These are phyloP conservation scores for Hypoxylon intermedium DNA, from an alignment of 495 filamentous ascomycete species.

Conservation along the genomic window DNA sequence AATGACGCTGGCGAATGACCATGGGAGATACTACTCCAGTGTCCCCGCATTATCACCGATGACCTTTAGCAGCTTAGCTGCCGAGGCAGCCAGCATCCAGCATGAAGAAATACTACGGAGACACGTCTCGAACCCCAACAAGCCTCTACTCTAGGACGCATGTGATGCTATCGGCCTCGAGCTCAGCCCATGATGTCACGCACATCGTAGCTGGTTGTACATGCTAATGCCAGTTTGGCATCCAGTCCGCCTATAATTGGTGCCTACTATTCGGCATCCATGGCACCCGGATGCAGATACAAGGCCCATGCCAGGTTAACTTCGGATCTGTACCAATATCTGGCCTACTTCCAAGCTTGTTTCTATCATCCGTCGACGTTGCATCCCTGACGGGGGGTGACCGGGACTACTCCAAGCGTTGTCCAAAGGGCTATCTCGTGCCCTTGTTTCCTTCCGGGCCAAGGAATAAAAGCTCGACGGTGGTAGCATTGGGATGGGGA, in stretches of 20 bases:
- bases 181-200: slow-evolving; percentile 37
- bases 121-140: slow-evolving; percentile 8
- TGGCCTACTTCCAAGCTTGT: slow-evolving; percentile 16
- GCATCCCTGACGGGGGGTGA: slow-evolving; percentile 21
- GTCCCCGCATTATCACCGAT: slow-evolving; percentile 15
- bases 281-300: slow-evolving; percentile 23
- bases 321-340: slow-evolving; percentile 10
- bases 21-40: slow-evolving; percentile 13
- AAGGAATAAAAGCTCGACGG: slow-evolving; percentile 16
- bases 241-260: slow-evolving; percentile 5
- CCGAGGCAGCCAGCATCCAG: too few relatives aligned
- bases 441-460: slow-evolving; percentile 5
- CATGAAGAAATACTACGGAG: neutral
- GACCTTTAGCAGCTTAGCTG: slow-evolving; percentile 8
- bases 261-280: slow-evolving; percentile 15
- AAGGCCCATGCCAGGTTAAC: slow-evolving; percentile 18
- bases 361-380: slow-evolving; percentile 30
- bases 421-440: slow-evolving; percentile 23
- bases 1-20: slow-evolving; percentile 25
- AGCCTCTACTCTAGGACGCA: slow-evolving; percentile 12
- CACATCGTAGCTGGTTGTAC: slow-evolving; percentile 20
- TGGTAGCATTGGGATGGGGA: slow-evolving; percentile 8
- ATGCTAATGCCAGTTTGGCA: neutral
- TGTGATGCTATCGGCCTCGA: slow-evolving; percentile 20
- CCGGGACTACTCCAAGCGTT: slow-evolving; percentile 5